phyloP scores from a whole-genome alignment of 2,329 filamentous ascomycete genomes.

The Neopestalotiopsis sp. region DNA sequence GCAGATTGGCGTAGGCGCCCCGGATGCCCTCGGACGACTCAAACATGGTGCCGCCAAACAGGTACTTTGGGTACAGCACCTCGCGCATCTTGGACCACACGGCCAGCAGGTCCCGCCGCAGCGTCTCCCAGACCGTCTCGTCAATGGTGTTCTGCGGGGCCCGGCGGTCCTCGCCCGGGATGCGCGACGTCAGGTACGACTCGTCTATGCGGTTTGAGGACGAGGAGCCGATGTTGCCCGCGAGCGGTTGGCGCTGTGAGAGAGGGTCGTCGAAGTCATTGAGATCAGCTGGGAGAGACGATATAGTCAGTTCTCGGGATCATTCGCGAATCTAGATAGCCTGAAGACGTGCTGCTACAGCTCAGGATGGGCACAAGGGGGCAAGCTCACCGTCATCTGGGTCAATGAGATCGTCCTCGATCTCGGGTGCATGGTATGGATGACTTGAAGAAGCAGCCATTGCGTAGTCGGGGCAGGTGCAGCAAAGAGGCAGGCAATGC shows the following conservation, averaged over 20 bases:
- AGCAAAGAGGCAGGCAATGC: not conserved
- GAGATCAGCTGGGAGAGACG: constrained; percentile 68
- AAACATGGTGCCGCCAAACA: constrained; percentile 75
- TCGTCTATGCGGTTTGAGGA: constrained; percentile 70
- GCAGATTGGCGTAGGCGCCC: constrained; percentile 66
- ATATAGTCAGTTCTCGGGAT: not conserved
- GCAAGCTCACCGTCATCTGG: constrained; percentile 72
- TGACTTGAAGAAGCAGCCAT: constrained; percentile 56
- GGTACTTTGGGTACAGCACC: constrained; percentile 93
- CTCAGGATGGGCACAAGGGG: not conserved
- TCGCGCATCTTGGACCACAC: constrained; percentile 99
- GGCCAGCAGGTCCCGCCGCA: constrained; percentile 87
- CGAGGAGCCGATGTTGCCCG: constrained; percentile 78
- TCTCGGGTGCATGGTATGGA: constrained; percentile 66
- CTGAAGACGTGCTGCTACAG: not conserved
- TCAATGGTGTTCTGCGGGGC: constrained; percentile 94
- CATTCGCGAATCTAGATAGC: no score
- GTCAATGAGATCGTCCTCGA: constrained; percentile 74
- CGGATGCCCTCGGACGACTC: constrained; percentile 59
- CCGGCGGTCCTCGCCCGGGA: constrained; percentile 90
- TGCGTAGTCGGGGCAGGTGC: not conserved
- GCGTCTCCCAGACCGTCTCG: constrained; percentile 96
- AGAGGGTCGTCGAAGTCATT: constrained; percentile 94
- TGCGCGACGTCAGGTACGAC: constrained; percentile 84
- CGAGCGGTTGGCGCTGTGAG: constrained; percentile 73